phyloP scores from a whole-genome alignment of 371 early-diverging fungal species.

The Apophysomyces elegans region DNA sequence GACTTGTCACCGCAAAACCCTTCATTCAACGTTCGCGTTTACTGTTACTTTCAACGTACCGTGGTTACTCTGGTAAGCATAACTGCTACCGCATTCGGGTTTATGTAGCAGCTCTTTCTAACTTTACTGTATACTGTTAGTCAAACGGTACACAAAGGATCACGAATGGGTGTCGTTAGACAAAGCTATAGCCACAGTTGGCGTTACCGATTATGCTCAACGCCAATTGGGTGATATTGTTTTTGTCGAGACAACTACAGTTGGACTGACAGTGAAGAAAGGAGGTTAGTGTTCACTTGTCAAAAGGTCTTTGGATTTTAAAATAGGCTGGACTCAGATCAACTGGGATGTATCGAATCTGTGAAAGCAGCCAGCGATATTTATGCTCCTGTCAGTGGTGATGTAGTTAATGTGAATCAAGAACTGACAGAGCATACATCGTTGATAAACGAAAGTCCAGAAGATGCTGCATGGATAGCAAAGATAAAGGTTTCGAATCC shows the following conservation, averaged over 20 bases:
- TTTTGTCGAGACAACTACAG: constrained; percentile 73
- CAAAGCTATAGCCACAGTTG: constrained; percentile 74
- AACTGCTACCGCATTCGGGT: too few species aligned
- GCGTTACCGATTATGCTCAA: constrained; percentile 86
- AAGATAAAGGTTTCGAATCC: constrained; percentile 73
- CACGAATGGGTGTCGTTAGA: constrained; percentile 84
- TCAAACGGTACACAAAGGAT: constrained; percentile 68
- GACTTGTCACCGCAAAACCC: neutral
- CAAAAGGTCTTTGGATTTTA: neutral
- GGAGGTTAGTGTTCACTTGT: constrained; percentile 44
- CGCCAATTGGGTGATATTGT: constrained; percentile 87
- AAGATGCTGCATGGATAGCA: constrained; percentile 81
- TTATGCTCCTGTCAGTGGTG: constrained; percentile 79
- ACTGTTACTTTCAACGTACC: neutral
- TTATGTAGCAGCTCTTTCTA: neutral
- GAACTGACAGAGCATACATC: constrained; percentile 59
- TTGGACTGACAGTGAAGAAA: constrained; percentile 54
- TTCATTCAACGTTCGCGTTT: neutral
- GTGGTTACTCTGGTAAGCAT: neutral
- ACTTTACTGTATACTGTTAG: neutral
- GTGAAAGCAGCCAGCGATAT: constrained; percentile 90
- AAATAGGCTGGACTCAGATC: constrained; percentile 33
- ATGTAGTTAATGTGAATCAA: constrained; percentile 72
- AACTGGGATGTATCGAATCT: constrained; percentile 80
- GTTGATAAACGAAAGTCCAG: constrained; percentile 72